These are phyloP conservation scores for Serendipita indica DNA, from an alignment of 768 basidiomycete genomes.

Conservation along the genomic window DNA sequence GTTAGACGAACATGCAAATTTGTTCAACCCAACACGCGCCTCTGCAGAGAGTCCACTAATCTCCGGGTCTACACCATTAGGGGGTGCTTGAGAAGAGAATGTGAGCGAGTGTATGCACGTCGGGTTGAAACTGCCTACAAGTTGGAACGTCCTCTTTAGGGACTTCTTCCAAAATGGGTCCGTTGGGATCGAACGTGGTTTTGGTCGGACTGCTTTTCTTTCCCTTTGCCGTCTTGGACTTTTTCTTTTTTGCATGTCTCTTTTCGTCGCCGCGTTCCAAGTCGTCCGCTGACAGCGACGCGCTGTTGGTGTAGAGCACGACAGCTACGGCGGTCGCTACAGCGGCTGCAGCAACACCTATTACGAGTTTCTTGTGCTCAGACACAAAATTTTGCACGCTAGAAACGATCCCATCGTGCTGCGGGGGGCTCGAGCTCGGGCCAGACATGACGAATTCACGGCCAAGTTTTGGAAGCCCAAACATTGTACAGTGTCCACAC, in stretches of 20 bases:
- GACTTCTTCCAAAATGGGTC: slow-evolving; percentile 70
- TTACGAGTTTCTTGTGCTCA: slow-evolving; percentile 1
- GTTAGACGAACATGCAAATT: slow-evolving; percentile 10
- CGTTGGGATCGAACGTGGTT: slow-evolving; percentile 32
- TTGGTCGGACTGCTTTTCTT: slow-evolving; percentile 48
- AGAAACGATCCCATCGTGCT: neutral
- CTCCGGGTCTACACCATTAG: slow-evolving; percentile 15
- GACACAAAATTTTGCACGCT: slow-evolving; percentile 3
- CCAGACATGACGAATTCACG: neutral
- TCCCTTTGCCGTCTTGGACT: slow-evolving; percentile 31
- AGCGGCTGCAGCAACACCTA: neutral
- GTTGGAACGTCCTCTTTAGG: slow-evolving; percentile 30
- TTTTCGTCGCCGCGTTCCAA: slow-evolving; percentile 23
- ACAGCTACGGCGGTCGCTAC: slow-evolving; percentile 2
- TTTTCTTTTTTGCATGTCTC: slow-evolving; percentile 33
- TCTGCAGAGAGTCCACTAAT: slow-evolving; percentile 15
- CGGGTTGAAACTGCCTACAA: slow-evolving; percentile 17
- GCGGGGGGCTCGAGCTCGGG: neutral
- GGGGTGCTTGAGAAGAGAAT: slow-evolving; percentile 10
- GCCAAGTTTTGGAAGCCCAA: neutral
- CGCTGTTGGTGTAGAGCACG: slow-evolving; percentile 12
- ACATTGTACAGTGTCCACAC: neutral
- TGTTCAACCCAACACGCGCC: neutral
- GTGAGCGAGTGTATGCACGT: slow-evolving; percentile 5
- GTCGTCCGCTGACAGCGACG: slow-evolving; percentile 21